Conservation (phyloP, 306 rosid genomes). For the Canavalia ensiformis region DNA sequence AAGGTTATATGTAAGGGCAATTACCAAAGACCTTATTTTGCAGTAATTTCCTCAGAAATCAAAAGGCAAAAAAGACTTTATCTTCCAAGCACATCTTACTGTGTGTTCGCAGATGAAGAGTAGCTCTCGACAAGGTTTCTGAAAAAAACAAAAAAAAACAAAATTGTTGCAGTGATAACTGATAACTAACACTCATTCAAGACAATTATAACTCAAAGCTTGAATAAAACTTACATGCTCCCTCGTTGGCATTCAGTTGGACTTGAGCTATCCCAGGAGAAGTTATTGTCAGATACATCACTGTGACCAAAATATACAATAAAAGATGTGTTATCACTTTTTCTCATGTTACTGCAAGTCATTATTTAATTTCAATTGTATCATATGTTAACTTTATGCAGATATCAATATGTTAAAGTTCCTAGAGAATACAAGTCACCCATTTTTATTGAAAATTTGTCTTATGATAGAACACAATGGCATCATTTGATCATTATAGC, state of each 20-base stretch:
- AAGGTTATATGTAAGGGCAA: conserved; percentile 32
- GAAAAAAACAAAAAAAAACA: conserved; percentile 49
- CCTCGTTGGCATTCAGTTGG: conserved; percentile 79
- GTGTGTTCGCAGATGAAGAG: conserved; percentile 63
- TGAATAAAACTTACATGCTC: conserved; percentile 69
- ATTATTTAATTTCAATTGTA: background rate
- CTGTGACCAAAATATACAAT: conserved; percentile 61
- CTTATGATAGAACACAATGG: background rate
- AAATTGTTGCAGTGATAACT: conserved; percentile 26
- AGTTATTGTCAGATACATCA: conserved; percentile 85
- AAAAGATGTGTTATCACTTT: conserved; percentile 10
- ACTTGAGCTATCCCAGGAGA: conserved; percentile 76
- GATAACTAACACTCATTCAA: conserved; percentile 10
- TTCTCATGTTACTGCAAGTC: conserved; percentile 18
- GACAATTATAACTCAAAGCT: conserved; percentile 23
- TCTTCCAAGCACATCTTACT: conserved; percentile 60
- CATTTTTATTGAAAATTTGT: background rate
- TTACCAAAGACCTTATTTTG: conserved; percentile 36
- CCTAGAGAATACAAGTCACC: background rate
- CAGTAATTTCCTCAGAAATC: conserved; percentile 12
- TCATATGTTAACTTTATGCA: conserved; percentile 22
- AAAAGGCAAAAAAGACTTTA: conserved; percentile 22
- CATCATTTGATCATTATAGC: background rate
- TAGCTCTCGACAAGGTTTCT: conserved; percentile 91
- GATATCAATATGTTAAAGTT: conserved; percentile 32